A percentile compares a stretch with the other conserved stretches of the same genome.
These are phyloP conservation scores for Phytophthora gonapodyides DNA, from an alignment of 352 stramenopile genomes.

Conservation along the genomic window DNA sequence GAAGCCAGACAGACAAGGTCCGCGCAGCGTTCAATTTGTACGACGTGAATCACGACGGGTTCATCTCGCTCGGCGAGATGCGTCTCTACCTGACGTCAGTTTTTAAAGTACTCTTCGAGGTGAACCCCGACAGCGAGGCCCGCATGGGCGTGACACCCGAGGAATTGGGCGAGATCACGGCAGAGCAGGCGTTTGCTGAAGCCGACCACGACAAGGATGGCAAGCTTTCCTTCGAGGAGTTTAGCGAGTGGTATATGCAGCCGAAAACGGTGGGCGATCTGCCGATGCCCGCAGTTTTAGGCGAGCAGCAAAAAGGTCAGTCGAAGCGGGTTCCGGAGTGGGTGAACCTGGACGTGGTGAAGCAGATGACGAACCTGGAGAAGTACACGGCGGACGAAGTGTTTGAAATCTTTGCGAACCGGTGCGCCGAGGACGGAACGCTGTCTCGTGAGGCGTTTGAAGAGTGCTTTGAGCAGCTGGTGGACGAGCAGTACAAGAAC, in stretches of 20 bases:
- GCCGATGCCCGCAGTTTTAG: constrained; percentile 23
- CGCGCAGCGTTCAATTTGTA: constrained; percentile 86
- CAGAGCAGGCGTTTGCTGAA: constrained; percentile 81
- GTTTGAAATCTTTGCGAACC: constrained; percentile 87
- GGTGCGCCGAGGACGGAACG: constrained; percentile 76
- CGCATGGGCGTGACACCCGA: constrained; percentile 71
- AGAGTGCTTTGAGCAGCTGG: constrained; percentile 83
- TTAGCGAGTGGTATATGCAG: constrained; percentile 80
- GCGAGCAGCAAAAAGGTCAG: constrained; percentile 21
- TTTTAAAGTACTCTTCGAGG: constrained; percentile 89
- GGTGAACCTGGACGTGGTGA: constrained; percentile 80
- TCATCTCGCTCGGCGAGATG: constrained; percentile 87
- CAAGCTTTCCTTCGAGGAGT: constrained; percentile 84
- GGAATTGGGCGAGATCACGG: constrained; percentile 75
- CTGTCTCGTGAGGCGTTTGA: constrained; percentile 85
- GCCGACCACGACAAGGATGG: constrained; percentile 79
- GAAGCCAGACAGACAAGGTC: constrained; percentile 72
- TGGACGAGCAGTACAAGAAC: constrained; percentile 79
- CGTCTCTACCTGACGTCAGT: constrained; percentile 82
- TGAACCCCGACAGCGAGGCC: constrained; percentile 63
- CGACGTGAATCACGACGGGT: constrained; percentile 87
- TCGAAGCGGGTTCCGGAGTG: constrained; percentile 46
- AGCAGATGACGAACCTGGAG: constrained; percentile 85
- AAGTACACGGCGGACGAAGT: constrained; percentile 83
- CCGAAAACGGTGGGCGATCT: constrained; percentile 33